Evolutionary conservation across 805 yeast genomes (phyloP), one percentile per base, ranked within the genome.

Genomic region (Zygosaccharomyces lentus): DNA sequence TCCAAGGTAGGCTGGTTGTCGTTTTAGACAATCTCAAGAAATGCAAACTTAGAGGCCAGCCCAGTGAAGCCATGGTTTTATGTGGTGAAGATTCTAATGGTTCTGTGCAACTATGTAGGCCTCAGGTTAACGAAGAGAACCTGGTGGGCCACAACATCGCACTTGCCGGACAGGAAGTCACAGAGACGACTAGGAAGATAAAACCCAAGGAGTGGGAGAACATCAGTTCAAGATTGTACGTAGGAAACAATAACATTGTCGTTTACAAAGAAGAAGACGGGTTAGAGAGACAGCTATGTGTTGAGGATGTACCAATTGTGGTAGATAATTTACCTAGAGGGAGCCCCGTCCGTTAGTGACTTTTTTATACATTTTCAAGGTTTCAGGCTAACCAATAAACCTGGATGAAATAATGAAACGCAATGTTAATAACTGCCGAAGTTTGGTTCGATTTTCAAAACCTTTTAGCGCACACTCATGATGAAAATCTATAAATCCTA

Each of bases 11-110:
- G 4, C 55, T 65, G 19, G 82, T 81, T 2, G 80, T 81, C 0
- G 66, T 82, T 2, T 68, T 81, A 16, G 71, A 75, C 5, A 82
- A 82, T 54, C 61, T 82, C 60, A 82, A 81, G 53, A 75, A 81
- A 2, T 71, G 80, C 9, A 80, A 80, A 57, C 75, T 82, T 76
- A 66, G 87, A 50, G 87, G 87, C 1, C 72, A 76, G 16, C 59
- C 56, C 34, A 80, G 85, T 1, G 78, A 80, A 51, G 86, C 84
- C 0, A 82, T 82, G 87, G 55, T 82, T 1, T 56, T 82, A 16
- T 86, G 87, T n/a, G 81, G 85, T 1, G 76, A 67, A 26, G 60
- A 48, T 10, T 29, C 43, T 0, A 51, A 38, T 6, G 62, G 52
- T 13, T 25, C 30, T 25, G 57, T 58, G 3, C 45, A 47, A 36